Evolutionary conservation across 2,329 filamentous ascomycete species (phyloP), one percentile per base, ranked within the genome.

Genomic region (Blumeria hordei): DNA sequence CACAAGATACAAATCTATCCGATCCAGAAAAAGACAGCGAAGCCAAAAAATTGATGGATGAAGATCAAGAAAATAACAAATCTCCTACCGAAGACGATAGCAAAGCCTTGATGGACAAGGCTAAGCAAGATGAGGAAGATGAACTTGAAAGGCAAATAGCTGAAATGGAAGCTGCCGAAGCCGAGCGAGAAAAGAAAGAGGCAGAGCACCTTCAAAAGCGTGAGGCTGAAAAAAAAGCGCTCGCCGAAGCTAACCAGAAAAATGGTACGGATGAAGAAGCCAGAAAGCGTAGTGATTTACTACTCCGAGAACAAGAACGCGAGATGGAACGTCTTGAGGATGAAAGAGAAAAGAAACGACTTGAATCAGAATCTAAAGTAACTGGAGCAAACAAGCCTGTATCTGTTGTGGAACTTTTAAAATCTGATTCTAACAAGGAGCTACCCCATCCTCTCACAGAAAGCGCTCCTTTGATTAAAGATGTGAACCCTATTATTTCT

Each of bases 301-400:
- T 81, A 68, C 76, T 88, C 57, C 77, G 76, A 18, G 83, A 88
- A 67, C 76, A 81, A 58, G 83, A 86, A 65, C 74, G 75, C 18
- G 83, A 83, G 68, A 82, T 80, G 74, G 81, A 83, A 63, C 78
- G 77, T 57, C 69, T 83, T 1, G 84, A 87, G 64, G 82, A 86
- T 67, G 82, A 80, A 66, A 76, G 75, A 61, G 80, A 80, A 65
- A 73, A 71, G 55, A 74, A 74, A 64, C 74, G 75, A 52, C 69
- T 66, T 8, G 76, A 78, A 58, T 69, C 72, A 28, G 72, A 73
- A 54, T 61, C 61, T 6, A 65, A 65, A 57, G 58, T 58, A 32
- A 54, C 57, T 12, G 60, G 56, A 33, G 57, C 18, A 28, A 54
- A 57, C 39, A 59, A 60, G 49, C n/a, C 57, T 5, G 28, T 21